phyloP scores from a whole-genome alignment of 495 filamentous ascomycete genomes.

The Penicillium daleae region DNA sequence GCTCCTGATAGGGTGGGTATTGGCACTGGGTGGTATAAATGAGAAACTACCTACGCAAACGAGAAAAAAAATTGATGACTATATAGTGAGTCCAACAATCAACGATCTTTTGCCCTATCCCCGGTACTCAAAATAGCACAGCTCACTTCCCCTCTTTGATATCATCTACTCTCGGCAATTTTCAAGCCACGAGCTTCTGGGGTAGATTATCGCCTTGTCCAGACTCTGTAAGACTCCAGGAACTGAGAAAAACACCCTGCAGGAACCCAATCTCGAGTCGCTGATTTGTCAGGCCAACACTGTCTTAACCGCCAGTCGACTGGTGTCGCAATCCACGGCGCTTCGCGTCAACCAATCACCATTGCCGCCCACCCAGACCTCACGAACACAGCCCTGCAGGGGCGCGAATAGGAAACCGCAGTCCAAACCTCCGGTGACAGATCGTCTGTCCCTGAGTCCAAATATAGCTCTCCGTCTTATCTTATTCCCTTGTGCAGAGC shows the following conservation, averaged over 20 bases:
- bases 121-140: background rate
- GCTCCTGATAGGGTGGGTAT: no score
- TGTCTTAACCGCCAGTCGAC: constrained; percentile 19
- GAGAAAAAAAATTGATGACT: no score
- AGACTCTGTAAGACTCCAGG: background rate
- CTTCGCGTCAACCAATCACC: constrained; percentile 31
- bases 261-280: constrained; percentile 3
- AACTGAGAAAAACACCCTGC: background rate
- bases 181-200: constrained; percentile 3
- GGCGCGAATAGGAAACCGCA: constrained; percentile 8
- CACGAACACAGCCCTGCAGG: background rate
- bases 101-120: background rate
- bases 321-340: constrained; percentile 22
- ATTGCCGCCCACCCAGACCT: background rate
- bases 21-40: no score
- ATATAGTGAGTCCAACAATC: background rate
- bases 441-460: constrained; percentile 8
- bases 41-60: no score
- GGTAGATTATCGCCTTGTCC: background rate
- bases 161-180: constrained; percentile 1
- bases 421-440: background rate
- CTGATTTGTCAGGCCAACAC: background rate
- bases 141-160: background rate
- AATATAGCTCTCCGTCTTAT: constrained; percentile 12
- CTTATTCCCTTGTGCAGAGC: background rate